A percentile compares a stretch with the other conserved stretches of the same genome.
These are phyloP conservation scores for Syncephalastrum sp. DNA, from an alignment of 371 early-diverging fungal species.

Conservation along the genomic window DNA sequence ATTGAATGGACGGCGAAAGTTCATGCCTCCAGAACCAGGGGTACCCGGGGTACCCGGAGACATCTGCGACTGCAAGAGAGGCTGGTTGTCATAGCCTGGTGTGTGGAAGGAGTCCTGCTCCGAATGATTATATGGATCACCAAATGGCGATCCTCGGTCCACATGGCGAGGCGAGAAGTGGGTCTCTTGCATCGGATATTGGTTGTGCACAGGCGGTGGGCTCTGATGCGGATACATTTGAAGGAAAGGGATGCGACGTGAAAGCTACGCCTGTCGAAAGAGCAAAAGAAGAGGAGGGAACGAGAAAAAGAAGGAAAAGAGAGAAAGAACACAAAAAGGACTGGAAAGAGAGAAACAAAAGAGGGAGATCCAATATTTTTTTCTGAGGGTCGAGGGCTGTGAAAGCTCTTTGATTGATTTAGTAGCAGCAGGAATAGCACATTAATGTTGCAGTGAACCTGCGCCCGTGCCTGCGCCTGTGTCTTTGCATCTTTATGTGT, in stretches of 20 bases:
- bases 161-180: constrained; percentile 35
- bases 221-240: constrained; percentile 18
- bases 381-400: no score
- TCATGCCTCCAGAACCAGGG: constrained; percentile 9
- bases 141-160: constrained; percentile 37
- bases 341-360: no score
- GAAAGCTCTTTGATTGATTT: no score
- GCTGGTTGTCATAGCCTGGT: constrained; percentile 27
- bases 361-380: no score
- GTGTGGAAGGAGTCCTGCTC: constrained; percentile 10
- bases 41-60: neutral
- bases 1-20: constrained; percentile 6
- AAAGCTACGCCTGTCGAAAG: neutral
- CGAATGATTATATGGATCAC: constrained; percentile 27
- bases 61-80: constrained; percentile 19
- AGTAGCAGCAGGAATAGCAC: no score
- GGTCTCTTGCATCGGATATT: constrained; percentile 47
- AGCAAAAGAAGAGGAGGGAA: constrained; percentile 4
- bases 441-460: no score
- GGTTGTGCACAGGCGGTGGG: constrained; percentile 23
- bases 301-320: neutral
- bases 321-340: constrained; percentile 1
- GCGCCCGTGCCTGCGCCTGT: no score
- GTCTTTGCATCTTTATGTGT: no score
- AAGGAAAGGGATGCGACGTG: constrained; percentile 10